phyloP scores from a whole-genome alignment of 345 rosid species.

The Citrus reticulata region DNA sequence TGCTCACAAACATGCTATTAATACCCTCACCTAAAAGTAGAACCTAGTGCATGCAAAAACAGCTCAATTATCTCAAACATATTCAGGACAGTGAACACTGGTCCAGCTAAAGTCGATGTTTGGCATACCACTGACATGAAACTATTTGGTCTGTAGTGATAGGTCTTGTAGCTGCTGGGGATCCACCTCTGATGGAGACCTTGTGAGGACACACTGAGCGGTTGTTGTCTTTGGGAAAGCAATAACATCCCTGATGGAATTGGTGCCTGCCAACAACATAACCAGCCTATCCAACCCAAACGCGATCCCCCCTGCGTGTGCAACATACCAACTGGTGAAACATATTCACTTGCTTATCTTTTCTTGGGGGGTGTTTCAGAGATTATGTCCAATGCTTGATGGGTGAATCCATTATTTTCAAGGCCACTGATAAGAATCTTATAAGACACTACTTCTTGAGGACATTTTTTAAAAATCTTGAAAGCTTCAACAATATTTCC shows the following conservation, averaged over 20 bases:
- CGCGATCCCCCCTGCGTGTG: constrained; percentile 79
- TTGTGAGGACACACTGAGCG: constrained; percentile 91
- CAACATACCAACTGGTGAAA: neutral
- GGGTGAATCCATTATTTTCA: too few species aligned
- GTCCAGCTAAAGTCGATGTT: neutral
- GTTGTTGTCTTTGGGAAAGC: constrained; percentile 96
- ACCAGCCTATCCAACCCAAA: constrained; percentile 90
- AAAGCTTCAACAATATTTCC: too few species aligned
- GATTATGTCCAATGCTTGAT: too few species aligned
- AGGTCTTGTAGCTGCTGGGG: constrained; percentile 76
- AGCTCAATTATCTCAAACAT: neutral
- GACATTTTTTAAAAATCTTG: too few species aligned
- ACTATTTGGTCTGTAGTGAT: constrained; percentile 37
- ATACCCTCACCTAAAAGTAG: neutral
- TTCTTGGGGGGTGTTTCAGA: too few species aligned
- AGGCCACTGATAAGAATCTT: too few species aligned
- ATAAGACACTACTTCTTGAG: too few species aligned
- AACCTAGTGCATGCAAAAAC: neutral
- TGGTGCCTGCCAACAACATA: constrained; percentile 75
- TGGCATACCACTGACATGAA: neutral
- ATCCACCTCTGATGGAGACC: constrained; percentile 92
- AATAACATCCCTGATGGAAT: constrained; percentile 87
- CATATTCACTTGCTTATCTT: neutral
- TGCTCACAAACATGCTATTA: neutral
- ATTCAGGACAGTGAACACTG: neutral